These are phyloP conservation scores for Dorcoceras hygrometricum DNA, from an alignment of 257 asterid genomes.

Conservation along the genomic window DNA sequence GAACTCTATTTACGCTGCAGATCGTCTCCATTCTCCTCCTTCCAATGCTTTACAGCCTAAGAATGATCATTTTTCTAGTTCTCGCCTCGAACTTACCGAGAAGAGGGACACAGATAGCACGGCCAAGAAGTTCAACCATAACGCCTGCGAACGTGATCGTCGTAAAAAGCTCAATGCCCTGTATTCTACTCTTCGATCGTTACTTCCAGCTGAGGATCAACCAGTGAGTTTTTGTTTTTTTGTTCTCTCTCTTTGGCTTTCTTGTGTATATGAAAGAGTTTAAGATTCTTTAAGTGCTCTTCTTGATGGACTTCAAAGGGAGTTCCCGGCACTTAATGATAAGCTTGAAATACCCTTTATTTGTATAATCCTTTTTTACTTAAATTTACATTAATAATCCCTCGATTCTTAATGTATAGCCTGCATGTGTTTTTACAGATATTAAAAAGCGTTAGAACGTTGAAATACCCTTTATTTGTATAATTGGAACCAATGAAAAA, in stretches of 20 bases:
- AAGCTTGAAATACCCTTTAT: background rate
- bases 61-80: conserved; percentile 14
- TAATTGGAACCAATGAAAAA: too few relatives aligned
- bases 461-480: too few relatives aligned
- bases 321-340: too few relatives aligned
- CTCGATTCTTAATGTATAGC: too few relatives aligned
- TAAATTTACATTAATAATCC: too few relatives aligned
- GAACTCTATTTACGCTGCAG: conserved; percentile 24
- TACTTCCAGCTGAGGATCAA: conserved; percentile 64
- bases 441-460: too few relatives aligned
- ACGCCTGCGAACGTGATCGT: conserved; percentile 78
- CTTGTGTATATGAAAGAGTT: too few relatives aligned
- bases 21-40: conserved; percentile 31
- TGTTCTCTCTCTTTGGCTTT: too few relatives aligned
- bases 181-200: conserved; percentile 60
- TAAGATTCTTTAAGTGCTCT: too few relatives aligned
- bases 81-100: background rate
- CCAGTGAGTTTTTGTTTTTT: conserved; percentile 20
- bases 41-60: conserved; percentile 11
- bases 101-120: conserved; percentile 8
- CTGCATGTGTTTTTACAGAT: too few relatives aligned
- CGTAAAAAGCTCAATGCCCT: conserved; percentile 57
- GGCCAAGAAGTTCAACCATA: conserved; percentile 63
- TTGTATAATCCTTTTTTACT: background rate
- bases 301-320: too few relatives aligned